Conservation (phyloP, 805 yeast species). For the Saccharomycopsis babjevae region DNA sequence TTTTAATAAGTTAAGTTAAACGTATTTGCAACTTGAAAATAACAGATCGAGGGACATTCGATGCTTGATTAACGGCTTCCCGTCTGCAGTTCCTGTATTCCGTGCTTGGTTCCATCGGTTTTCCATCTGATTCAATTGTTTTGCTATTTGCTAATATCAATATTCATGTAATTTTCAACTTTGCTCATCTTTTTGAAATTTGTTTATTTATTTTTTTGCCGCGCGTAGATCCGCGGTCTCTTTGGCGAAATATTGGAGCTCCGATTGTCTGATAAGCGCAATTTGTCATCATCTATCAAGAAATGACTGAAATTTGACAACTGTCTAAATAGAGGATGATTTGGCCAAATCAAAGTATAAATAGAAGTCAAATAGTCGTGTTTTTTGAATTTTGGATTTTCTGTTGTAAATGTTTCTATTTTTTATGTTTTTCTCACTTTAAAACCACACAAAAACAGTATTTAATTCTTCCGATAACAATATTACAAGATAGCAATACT, state of each 20-base stretch:
- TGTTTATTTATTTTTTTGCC: not conserved
- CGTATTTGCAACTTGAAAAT: too few species aligned
- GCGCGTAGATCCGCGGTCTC: constrained; percentile 1
- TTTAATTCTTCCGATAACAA: too few species aligned
- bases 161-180: too few species aligned
- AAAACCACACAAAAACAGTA: too few species aligned
- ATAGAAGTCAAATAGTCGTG: not conserved
- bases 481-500: too few species aligned
- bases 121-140: not conserved
- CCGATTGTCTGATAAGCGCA: not conserved
- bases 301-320: not conserved
- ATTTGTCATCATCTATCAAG: not conserved
- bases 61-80: too few species aligned
- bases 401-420: too few species aligned
- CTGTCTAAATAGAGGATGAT: not conserved
- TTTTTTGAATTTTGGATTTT: not conserved
- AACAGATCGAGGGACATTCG: too few species aligned
- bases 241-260: not conserved
- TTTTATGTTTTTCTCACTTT: too few species aligned
- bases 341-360: not conserved
- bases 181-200: not conserved
- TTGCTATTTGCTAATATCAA: too few species aligned
- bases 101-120: not conserved
- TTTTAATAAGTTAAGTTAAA: too few species aligned
- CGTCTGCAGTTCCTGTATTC: too few species aligned